These are phyloP conservation scores for Pleurotus giganteus DNA, from an alignment of 768 basidiomycete genomes.

Conservation along the genomic window DNA sequence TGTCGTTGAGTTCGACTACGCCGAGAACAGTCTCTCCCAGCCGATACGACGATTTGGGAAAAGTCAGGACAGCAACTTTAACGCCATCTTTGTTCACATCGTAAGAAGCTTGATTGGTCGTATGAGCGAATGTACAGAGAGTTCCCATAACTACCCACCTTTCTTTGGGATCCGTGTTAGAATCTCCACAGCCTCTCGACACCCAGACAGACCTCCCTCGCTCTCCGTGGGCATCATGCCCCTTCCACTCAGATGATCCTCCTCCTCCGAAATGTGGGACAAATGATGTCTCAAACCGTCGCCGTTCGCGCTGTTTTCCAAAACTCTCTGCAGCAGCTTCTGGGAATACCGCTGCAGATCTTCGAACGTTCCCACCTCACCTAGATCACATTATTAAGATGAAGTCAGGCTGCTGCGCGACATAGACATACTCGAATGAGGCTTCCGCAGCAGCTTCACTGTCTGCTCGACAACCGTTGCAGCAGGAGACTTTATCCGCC, in stretches of 20 bases:
- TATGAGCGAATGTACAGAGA: slow-evolving; percentile 1
- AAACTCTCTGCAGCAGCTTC: slow-evolving; percentile 46
- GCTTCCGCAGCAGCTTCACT: slow-evolving; percentile 14
- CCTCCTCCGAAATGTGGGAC: slow-evolving; percentile 19
- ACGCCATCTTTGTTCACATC: slow-evolving; percentile 94
- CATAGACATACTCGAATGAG: slow-evolving; percentile 21
- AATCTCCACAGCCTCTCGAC: slow-evolving; percentile 87
- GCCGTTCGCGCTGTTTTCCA: slow-evolving; percentile 23
- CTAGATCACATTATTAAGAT: not conserved
- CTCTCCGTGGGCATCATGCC: slow-evolving; percentile 29
- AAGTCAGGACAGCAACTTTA: slow-evolving; percentile 86
- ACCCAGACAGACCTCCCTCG: slow-evolving; percentile 52
- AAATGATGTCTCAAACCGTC: not conserved
- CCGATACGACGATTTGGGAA: slow-evolving; percentile 87
- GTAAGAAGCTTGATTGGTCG: slow-evolving; percentile 65
- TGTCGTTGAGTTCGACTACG: slow-evolving; percentile 82
- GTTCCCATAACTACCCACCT: slow-evolving; percentile 42
- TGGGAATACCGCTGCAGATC: slow-evolving; percentile 55
- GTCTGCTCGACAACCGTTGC: slow-evolving; percentile 38
- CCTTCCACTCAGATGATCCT: slow-evolving; percentile 31
- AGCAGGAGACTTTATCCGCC: slow-evolving; percentile 31
- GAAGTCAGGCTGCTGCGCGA: not conserved
- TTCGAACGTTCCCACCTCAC: slow-evolving; percentile 29
- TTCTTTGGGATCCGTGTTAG: slow-evolving; percentile 88
- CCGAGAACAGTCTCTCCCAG: slow-evolving; percentile 92